A percentile compares a stretch with the other conserved stretches of the same genome.
Evolutionary conservation across 306 rosid species (phyloP).

Genomic region (Hippophae gyantsensis): DNA sequence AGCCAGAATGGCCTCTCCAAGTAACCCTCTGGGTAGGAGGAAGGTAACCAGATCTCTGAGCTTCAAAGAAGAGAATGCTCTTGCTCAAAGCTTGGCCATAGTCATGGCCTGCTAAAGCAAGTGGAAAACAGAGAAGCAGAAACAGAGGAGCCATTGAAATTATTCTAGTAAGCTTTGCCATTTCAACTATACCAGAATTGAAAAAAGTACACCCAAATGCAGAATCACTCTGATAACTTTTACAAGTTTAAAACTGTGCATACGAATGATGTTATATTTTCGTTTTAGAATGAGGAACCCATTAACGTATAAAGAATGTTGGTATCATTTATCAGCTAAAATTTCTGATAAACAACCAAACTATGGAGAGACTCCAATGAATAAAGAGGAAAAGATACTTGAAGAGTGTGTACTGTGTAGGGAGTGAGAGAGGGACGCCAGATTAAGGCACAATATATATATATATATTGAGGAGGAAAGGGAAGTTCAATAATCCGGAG

Average conservation of each 20-base stretch:
- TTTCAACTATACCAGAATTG: conserved; percentile 2
- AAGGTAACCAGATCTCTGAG: conserved; percentile 89
- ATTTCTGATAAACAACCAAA: conserved; percentile 29
- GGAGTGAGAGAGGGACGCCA: conserved; percentile 33
- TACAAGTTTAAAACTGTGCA: not conserved
- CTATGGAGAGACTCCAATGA: conserved; percentile 5
- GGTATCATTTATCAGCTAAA: conserved; percentile 22
- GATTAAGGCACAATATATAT: conserved; percentile 47
- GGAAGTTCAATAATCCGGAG: conserved; percentile 31
- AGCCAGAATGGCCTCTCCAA: conserved; percentile 85
- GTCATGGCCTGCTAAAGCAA: conserved; percentile 60
- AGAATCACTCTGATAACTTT: not conserved
- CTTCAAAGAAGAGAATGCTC: conserved; percentile 90
- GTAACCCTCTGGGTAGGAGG: conserved; percentile 77
- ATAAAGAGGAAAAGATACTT: not conserved
- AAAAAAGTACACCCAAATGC: not conserved
- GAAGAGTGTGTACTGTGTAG: not conserved
- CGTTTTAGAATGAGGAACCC: not conserved
- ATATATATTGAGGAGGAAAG: conserved; percentile 16
- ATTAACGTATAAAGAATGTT: conserved; percentile 29
- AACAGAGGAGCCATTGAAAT: conserved; percentile 32
- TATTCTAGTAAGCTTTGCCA: conserved; percentile 39
- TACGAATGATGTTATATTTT: not conserved
- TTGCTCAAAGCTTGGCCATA: conserved; percentile 73
- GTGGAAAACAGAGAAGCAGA: conserved; percentile 31